Base-by-base conservation (phyloP, 177 flowering plant species). In the Telopea speciosissima region DNA sequence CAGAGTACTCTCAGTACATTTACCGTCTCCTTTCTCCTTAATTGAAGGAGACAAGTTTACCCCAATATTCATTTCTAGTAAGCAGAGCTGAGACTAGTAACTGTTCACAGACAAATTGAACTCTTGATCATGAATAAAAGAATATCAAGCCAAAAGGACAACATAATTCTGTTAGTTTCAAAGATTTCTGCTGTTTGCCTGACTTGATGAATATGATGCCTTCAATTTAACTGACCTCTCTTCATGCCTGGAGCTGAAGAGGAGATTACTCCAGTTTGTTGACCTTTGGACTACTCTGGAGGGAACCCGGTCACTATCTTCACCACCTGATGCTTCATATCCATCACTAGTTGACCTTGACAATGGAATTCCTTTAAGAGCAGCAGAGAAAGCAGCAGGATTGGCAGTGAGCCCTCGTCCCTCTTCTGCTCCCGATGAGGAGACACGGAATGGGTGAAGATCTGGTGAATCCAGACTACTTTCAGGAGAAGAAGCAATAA, bases 301-400 rank as follows among this genome's bases (percentile, higher is more conserved):
- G 40, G 96, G 91, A 72, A 91, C 88, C 24, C 80, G 80, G 71
- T 95, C 99, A 77, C 97, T 95, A 68, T 95, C 99, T 85, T 95
- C 99, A 14, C 99, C 99, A 44, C 99, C 99, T 21, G 99, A 95
- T 14, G 99, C 90, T 59, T 95, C 99, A 66, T 95, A 93, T 23
- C 99, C 99, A 78, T 89, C 99, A 78, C 98, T 95, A 8, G 94
- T 86, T 36, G 97, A 92, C 83, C 94, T 88, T 23, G 97, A 88
- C 9, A 91, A 73, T 4, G 87, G 90, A 59, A 88, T 62, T 31
- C 85, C 97, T 42, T 74, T 75, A 67, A 78, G 84, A 59, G 74
- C 66, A 58, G 77, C 76, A 26, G 54, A 36, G 60, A 75, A 83
- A 61, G 82, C 52, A 44, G 74, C 68, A 3, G 87, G 65, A 25